Evolutionary conservation across 1,284 basidiomycete species (phyloP).

Genomic region (Entoloma clypeatum): DNA sequence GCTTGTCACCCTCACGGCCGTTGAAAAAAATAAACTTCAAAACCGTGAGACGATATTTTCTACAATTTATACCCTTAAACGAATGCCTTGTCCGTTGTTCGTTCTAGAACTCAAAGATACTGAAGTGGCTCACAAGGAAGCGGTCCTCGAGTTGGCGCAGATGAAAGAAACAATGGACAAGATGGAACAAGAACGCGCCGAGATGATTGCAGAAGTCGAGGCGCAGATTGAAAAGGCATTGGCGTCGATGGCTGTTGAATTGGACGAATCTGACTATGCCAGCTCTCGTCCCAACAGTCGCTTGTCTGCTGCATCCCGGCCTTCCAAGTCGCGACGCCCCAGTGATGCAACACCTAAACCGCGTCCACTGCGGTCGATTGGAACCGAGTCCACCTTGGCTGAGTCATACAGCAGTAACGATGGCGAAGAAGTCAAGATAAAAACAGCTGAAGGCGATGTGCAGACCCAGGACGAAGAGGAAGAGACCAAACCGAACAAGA

Average conservation of each 20-base stretch:
- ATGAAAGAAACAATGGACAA: slow-evolving; percentile 78
- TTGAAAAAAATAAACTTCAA: slow-evolving; percentile 73
- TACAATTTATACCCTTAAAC: slow-evolving; percentile 14
- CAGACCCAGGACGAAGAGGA: slow-evolving; percentile 56
- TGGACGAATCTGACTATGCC: slow-evolving; percentile 70
- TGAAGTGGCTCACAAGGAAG: slow-evolving; percentile 69
- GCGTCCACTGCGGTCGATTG: slow-evolving; percentile 57
- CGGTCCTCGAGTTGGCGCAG: slow-evolving; percentile 60
- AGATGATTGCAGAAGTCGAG: slow-evolving; percentile 85
- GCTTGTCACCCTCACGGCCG: slow-evolving; percentile 69
- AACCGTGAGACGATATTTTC: slow-evolving; percentile 47
- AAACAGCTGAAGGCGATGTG: slow-evolving; percentile 43
- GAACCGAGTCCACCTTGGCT: slow-evolving; percentile 71
- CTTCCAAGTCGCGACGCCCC: slow-evolving; percentile 46
- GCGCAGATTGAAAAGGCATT: slow-evolving; percentile 82
- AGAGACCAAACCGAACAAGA: slow-evolving; percentile 45
- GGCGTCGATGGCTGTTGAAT: slow-evolving; percentile 75
- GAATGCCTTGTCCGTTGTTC: slow-evolving; percentile 7
- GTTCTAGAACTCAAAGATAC: slow-evolving; percentile 64
- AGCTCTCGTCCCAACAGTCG: slow-evolving; percentile 49
- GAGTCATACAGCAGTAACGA: slow-evolving; percentile 52
- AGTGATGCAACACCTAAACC: slow-evolving; percentile 50
- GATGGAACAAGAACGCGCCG: slow-evolving; percentile 79
- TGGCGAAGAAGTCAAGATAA: slow-evolving; percentile 34
- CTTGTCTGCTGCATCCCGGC: slow-evolving; percentile 43